Conservation (phyloP, 2,329 filamentous ascomycete species). For the Lasiodiplodia theobromae region DNA sequence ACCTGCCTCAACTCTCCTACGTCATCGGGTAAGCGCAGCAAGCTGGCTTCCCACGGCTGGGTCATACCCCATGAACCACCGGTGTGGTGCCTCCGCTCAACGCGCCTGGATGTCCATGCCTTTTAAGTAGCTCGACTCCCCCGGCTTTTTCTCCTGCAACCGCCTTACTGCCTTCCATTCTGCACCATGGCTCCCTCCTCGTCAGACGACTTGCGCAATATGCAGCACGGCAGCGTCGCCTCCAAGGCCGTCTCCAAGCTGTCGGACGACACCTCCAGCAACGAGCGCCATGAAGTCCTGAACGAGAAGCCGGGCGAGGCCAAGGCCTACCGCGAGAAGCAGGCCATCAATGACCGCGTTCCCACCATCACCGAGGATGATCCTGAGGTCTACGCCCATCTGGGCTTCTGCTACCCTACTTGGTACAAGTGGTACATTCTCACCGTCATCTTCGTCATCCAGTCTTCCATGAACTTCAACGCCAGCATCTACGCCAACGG, state of each 20-base stretch:
- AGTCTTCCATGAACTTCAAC: constrained; percentile 63
- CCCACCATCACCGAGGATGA: constrained; percentile 25
- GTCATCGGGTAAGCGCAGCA: constrained; percentile 12
- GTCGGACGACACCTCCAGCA: constrained; percentile 13
- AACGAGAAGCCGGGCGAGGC: constrained; percentile 6
- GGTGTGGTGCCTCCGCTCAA: background rate
- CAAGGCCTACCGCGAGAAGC: constrained; percentile 15
- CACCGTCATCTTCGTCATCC: constrained; percentile 59
- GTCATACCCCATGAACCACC: constrained; percentile 5
- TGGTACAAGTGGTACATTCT: constrained; percentile 62
- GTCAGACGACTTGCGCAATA: constrained; percentile 9
- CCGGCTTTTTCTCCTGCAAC: background rate
- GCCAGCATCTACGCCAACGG: constrained; percentile 60
- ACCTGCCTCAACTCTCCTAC: background rate
- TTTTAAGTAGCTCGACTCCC: background rate
- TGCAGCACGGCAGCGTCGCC: constrained; percentile 7
- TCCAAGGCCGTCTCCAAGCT: constrained; percentile 12
- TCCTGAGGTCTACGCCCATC: constrained; percentile 47
- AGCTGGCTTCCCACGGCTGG: background rate
- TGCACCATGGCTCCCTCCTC: constrained; percentile 11
- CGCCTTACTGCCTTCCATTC: background rate
- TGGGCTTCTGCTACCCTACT: constrained; percentile 54
- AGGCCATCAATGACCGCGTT: constrained; percentile 9
- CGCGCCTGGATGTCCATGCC: background rate
- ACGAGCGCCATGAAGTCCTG: constrained; percentile 15